Percentiles rank a stretch among this genome's conserved stretches.
phyloP scores from a whole-genome alignment of 306 rosid species.

The Rosa persica region DNA sequence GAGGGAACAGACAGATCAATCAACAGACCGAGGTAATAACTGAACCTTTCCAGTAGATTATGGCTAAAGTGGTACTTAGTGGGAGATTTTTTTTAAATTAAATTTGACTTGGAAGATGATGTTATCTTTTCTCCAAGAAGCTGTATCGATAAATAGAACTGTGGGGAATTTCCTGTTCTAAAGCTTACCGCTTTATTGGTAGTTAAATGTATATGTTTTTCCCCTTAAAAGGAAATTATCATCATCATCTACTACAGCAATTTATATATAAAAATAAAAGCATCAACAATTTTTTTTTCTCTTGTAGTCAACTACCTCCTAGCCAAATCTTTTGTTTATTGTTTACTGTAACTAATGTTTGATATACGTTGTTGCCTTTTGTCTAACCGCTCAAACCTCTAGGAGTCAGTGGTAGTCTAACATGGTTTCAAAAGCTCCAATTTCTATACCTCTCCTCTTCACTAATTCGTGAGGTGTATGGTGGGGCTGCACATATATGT shows the following conservation, averaged over 20 bases:
- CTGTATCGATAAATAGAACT: not conserved
- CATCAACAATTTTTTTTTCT: not conserved
- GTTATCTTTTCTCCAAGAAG: not conserved
- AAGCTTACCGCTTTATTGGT: not conserved
- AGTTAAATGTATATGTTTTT: slow-evolving; percentile 4
- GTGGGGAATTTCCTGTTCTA: not conserved
- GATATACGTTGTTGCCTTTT: not conserved
- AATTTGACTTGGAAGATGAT: not conserved
- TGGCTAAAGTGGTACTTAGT: not conserved
- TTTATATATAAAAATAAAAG: not conserved
- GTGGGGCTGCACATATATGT: too few relatives aligned
- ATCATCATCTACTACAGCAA: not conserved
- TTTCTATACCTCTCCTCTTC: not conserved
- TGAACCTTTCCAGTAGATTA: slow-evolving; percentile 3
- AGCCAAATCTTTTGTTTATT: not conserved
- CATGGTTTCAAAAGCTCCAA: not conserved
- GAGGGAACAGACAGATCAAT: slow-evolving; percentile 41
- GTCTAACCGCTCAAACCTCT: not conserved
- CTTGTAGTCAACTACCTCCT: not conserved
- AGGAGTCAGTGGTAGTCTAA: not conserved
- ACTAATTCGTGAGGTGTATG: not conserved
- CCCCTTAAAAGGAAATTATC: not conserved
- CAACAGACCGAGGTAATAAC: slow-evolving; percentile 54
- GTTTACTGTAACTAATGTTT: not conserved
- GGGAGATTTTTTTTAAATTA: not conserved